Conservation (phyloP, 768 basidiomycete species). For the Hydnomerulius pinastri region DNA sequence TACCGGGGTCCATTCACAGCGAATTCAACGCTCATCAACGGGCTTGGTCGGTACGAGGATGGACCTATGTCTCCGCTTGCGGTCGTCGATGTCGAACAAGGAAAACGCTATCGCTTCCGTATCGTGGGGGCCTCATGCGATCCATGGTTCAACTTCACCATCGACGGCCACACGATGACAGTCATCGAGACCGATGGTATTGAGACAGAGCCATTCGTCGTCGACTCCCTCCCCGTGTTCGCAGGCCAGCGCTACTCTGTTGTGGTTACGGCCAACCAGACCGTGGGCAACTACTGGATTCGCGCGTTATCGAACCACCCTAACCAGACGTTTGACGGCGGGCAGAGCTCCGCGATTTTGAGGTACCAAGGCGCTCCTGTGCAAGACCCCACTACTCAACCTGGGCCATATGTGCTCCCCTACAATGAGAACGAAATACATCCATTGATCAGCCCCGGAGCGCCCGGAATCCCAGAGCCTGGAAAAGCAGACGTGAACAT, state of each 20-base stretch:
- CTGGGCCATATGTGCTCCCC: conserved; percentile 22
- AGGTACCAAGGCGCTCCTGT: conserved; percentile 40
- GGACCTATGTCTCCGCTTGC: conserved; percentile 36
- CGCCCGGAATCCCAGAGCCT: conserved; percentile 35
- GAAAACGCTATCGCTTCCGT: conserved; percentile 40
- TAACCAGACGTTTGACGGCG: conserved; percentile 28
- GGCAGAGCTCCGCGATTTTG: conserved; percentile 42
- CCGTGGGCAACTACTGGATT: conserved; percentile 43
- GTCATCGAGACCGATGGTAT: conserved; percentile 50
- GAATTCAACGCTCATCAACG: conserved; percentile 41
- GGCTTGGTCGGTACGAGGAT: conserved; percentile 36
- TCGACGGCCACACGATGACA: conserved; percentile 46
- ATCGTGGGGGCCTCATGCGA: conserved; percentile 44
- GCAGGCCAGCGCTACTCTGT: conserved; percentile 54
- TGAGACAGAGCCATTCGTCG: conserved; percentile 39
- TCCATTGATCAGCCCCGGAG: conserved; percentile 28
- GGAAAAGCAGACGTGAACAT: conserved; percentile 42
- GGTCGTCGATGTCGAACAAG: conserved; percentile 35
- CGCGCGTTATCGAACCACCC: conserved; percentile 27
- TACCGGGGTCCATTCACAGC: conserved; percentile 15
- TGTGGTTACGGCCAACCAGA: conserved; percentile 35
- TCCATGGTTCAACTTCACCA: conserved; percentile 43
- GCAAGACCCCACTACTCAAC: conserved; percentile 33
- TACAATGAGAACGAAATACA: conserved; percentile 38
- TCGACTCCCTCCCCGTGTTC: conserved; percentile 47